Percentiles rank a stretch among this genome's conserved stretches.
Conservation (phyloP, 257 asterid genomes). For the Plantago major region DNA sequence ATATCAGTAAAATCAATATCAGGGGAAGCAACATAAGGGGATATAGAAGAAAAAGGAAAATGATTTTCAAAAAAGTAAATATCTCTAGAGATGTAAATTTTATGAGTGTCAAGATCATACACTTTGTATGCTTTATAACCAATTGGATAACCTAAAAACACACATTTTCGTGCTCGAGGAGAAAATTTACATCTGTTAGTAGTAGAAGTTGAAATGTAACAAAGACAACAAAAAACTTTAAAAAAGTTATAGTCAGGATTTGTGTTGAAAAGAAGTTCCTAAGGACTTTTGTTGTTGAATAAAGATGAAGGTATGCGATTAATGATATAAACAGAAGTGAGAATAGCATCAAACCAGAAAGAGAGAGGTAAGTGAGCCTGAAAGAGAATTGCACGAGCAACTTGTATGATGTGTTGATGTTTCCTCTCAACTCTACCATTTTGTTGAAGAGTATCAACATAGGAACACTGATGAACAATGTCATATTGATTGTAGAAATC, state of each 20-base stretch:
- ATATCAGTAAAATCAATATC: not conserved
- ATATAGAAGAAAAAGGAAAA: not conserved
- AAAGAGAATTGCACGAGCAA: no score
- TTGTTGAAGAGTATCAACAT: constrained; percentile 7
- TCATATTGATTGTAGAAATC: not conserved
- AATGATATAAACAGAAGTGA: not conserved
- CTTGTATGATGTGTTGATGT: not conserved
- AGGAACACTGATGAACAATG: not conserved
- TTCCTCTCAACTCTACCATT: constrained; percentile 2
- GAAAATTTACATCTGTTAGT: not conserved
- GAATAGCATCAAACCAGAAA: not conserved
- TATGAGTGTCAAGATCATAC: not conserved
- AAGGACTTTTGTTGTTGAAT: not conserved
- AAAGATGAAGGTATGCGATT: not conserved
- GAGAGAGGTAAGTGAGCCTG: not conserved
- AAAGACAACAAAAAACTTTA: not conserved
- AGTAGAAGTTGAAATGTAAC: not conserved
- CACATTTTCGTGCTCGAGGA: not conserved
- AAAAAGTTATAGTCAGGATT: not conserved
- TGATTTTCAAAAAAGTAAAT: not conserved
- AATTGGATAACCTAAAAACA: constrained; percentile 12
- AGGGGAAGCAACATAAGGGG: not conserved
- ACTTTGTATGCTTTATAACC: not conserved
- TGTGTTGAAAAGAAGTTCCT: not conserved
- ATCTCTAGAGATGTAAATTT: not conserved